phyloP scores from a whole-genome alignment of 495 filamentous ascomycete species.

The Talaromyces liani region DNA sequence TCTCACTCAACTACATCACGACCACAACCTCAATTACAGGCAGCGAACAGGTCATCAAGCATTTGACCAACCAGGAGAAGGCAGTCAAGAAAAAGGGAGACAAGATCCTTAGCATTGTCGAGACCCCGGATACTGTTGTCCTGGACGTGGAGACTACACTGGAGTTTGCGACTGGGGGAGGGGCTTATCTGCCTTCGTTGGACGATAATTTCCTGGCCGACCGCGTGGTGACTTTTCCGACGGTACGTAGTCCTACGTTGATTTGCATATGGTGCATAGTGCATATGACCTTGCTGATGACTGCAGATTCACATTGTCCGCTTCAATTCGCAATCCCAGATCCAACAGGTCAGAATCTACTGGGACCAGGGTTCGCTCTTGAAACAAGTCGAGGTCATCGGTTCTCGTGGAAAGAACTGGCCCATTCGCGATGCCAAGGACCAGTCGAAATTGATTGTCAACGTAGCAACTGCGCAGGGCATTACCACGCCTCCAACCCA shows the following conservation, averaged over 20 bases:
- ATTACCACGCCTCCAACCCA: conserved; percentile 8
- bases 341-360: conserved; percentile 75
- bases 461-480: conserved; percentile 21
- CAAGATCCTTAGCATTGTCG: conserved; percentile 62
- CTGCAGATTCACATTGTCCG: conserved; percentile 80
- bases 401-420: conserved; percentile 80
- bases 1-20: conserved; percentile 84
- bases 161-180: conserved; percentile 74
- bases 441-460: conserved; percentile 65
- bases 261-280: not conserved
- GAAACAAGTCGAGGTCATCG: conserved; percentile 91
- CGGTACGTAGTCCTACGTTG: conserved; percentile 49
- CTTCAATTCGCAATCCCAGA: conserved; percentile 69
- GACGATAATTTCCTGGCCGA: conserved; percentile 94
- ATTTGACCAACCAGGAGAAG: conserved; percentile 57
- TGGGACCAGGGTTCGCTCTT: conserved; percentile 95
- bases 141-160: conserved; percentile 76
- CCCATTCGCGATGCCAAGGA: conserved; percentile 86
- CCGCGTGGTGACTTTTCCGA: conserved; percentile 68
- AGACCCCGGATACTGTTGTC: conserved; percentile 59
- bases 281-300: not conserved
- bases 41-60: conserved; percentile 66
- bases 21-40: conserved; percentile 57
- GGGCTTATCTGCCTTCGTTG: conserved; percentile 78
- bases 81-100: conserved; percentile 71